These are phyloP conservation scores for Blastobotrys ciferrii DNA, from an alignment of 1,139 yeast genomes.

Conservation along the genomic window DNA sequence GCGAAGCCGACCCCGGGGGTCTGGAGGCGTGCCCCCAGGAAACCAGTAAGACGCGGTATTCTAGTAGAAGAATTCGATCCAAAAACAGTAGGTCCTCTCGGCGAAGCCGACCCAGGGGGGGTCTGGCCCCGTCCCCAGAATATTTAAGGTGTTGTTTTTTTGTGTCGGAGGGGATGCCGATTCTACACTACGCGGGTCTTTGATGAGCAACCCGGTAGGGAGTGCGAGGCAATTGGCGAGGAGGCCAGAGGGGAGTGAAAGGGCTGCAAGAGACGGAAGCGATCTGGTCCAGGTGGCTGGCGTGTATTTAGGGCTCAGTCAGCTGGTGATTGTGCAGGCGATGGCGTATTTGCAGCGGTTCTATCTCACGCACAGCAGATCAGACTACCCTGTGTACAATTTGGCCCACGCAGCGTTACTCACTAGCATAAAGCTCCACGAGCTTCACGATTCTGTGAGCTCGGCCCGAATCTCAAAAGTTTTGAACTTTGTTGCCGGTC, in stretches of 20 bases:
- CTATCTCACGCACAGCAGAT: slow-evolving; percentile 11
- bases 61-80: too few relatives aligned
- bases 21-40: too few relatives aligned
- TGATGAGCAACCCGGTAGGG: background rate
- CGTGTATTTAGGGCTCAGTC: slow-evolving; percentile 17
- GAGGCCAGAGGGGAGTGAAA: background rate
- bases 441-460: background rate
- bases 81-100: too few relatives aligned
- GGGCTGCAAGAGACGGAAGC: background rate
- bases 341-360: slow-evolving; percentile 23
- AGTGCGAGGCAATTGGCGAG: background rate
- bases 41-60: too few relatives aligned
- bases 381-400: slow-evolving; percentile 7
- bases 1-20: too few relatives aligned
- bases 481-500: background rate
- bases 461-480: background rate
- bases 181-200: too few relatives aligned
- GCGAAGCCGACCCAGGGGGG: too few relatives aligned
- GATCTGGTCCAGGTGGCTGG: slow-evolving; percentile 21
- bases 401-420: slow-evolving; percentile 11
- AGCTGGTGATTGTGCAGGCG: slow-evolving; percentile 21
- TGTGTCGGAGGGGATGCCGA: too few relatives aligned
- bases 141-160: too few relatives aligned
- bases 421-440: slow-evolving; percentile 6
- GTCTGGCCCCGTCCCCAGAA: too few relatives aligned